Evolutionary conservation across 2,329 filamentous ascomycete genomes (phyloP).

Genomic region (Fusarium ramigenum): DNA sequence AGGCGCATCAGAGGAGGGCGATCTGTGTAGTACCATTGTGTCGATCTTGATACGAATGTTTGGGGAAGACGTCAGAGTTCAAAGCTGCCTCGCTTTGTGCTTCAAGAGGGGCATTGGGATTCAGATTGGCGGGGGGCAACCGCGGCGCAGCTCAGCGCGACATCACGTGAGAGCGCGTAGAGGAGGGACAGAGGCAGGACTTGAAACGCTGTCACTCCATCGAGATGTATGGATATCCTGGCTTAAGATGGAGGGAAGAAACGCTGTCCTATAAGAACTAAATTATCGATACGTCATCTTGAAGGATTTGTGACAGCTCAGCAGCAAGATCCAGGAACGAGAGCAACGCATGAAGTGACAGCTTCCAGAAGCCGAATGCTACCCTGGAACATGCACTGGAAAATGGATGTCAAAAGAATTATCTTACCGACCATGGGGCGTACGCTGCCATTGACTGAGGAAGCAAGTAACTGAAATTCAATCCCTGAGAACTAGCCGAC

Average conservation of each 20-base stretch:
- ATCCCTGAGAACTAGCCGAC: no score
- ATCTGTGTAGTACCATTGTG: conserved; percentile 23
- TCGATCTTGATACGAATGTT: conserved; percentile 9
- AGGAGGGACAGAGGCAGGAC: not conserved
- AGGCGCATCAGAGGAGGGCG: not conserved
- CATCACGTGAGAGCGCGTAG: conserved; percentile 33
- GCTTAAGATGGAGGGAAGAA: not conserved
- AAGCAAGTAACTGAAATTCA: no score
- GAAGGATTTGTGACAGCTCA: not conserved
- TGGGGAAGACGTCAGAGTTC: conserved; percentile 7
- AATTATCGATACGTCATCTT: conserved; percentile 9
- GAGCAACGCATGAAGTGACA: not conserved
- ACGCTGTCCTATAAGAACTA: not conserved
- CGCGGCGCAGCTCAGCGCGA: conserved; percentile 8
- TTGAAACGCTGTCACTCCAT: not conserved
- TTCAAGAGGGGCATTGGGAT: conserved; percentile 2
- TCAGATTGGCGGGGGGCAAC: not conserved
- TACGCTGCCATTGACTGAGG: not conserved
- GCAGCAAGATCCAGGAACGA: not conserved
- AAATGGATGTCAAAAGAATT: not conserved
- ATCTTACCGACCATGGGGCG: not conserved
- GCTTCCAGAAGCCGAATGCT: not conserved
- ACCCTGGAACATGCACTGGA: not conserved
- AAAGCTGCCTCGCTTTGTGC: not conserved
- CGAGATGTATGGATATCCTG: not conserved